A percentile compares a stretch with the other conserved stretches of the same genome.
phyloP scores from a whole-genome alignment of 177 flowering plant species.

The Tripterygium wilfordii region DNA sequence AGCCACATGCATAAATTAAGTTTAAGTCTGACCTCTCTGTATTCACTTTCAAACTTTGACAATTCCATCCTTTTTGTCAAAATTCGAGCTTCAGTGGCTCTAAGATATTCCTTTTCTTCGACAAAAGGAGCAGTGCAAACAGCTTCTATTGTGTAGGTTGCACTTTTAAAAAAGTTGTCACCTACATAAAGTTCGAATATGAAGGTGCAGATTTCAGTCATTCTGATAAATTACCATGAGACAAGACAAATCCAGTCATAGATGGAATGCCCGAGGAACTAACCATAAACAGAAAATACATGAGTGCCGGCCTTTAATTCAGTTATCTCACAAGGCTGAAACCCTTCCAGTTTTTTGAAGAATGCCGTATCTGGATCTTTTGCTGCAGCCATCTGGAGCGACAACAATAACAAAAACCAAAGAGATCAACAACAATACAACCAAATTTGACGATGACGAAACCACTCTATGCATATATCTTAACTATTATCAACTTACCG shows the following conservation, averaged over 20 bases:
- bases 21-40: conserved; percentile 63
- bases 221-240: no score
- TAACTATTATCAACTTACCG: conserved; percentile 37
- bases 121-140: conserved; percentile 67
- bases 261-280: no score
- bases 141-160: conserved; percentile 78
- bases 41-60: conserved; percentile 84
- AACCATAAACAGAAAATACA: conserved; percentile 94
- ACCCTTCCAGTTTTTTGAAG: conserved; percentile 92
- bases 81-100: conserved; percentile 78
- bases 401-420: conserved; percentile 3
- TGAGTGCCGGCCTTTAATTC: conserved; percentile 93
- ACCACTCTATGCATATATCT: neutral
- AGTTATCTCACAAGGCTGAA: conserved; percentile 94
- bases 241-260: neutral
- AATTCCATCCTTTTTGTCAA: conserved; percentile 78
- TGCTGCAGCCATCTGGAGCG: conserved; percentile 58
- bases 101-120: conserved; percentile 73
- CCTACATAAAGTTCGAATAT: conserved; percentile 39
- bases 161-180: conserved; percentile 93
- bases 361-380: conserved; percentile 91
- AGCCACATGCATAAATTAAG: neutral
- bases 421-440: neutral
- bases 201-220: neutral
- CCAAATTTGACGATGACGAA: conserved; percentile 2